Evolutionary conservation across 139 green algal species (phyloP).

Genomic region (Trebouxia sp.): DNA sequence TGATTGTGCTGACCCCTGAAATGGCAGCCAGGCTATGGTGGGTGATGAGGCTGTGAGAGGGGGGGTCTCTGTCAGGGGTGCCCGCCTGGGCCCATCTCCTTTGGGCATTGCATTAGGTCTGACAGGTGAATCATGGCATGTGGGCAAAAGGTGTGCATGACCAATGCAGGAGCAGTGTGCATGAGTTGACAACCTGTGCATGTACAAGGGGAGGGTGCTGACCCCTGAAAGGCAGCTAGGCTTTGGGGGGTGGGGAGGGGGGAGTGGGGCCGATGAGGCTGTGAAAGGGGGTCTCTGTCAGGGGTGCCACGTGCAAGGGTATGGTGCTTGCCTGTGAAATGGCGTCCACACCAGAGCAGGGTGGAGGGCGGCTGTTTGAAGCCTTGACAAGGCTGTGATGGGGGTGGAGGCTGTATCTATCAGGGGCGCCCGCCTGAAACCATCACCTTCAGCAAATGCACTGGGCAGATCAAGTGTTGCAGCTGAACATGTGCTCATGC

Average conservation of each 20-base stretch:
- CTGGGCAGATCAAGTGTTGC: neutral
- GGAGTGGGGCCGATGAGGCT: neutral
- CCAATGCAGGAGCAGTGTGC: too few relatives aligned
- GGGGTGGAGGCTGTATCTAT: neutral
- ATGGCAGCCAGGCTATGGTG: neutral
- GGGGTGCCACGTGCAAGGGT: too few relatives aligned
- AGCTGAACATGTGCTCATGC: too few relatives aligned
- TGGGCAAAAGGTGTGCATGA: too few relatives aligned
- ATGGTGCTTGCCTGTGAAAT: neutral
- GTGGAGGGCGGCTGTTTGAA: too few relatives aligned
- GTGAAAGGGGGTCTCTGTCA: neutral
- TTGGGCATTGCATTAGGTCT: neutral
- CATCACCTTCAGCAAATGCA: neutral
- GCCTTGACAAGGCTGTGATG: neutral
- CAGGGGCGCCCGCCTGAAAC: neutral
- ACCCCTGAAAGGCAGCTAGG: neutral
- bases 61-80: neutral
- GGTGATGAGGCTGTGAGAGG: neutral
- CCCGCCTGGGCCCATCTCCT: neutral
- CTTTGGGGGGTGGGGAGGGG: neutral
- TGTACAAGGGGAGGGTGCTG: slow-evolving; percentile 20
- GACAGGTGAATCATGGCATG: neutral
- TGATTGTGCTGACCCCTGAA: neutral
- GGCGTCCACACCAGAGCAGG: neutral
- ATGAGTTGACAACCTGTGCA: too few relatives aligned